Base-by-base conservation (phyloP, 1,284 basidiomycete species). In the Papiliotrema nemorosa region DNA sequence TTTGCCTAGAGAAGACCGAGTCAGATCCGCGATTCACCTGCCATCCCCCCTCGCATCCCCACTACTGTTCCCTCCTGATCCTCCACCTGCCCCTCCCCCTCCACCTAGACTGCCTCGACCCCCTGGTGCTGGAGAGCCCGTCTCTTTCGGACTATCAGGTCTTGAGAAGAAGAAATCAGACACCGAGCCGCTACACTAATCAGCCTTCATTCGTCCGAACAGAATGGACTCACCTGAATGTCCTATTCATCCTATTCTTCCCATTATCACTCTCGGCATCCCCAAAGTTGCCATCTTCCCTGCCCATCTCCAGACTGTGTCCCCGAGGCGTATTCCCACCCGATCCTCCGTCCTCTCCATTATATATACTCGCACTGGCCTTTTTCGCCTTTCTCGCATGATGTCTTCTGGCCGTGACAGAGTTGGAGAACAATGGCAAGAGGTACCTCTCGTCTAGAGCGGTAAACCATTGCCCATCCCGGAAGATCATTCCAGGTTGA, bases 361-460 rank as follows among this genome's bases (percentile, higher is more conserved):
- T 57, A 43, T 62, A 56, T 26, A 59, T 52, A 50, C 64, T 59
- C 22, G 63, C 39, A 21, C 5, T 20, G 20, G 39, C 59, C 31
- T 51, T 50, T 33, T 57, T 53, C 27, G 82, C 85, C 52, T 83
- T 81, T 36, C 86, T 82, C 1, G 88, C 88, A 59, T 91, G 85
- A 78, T 90, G 90, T 49, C 87, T 85, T 57, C 90, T 79, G 53
- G 87, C 89, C 13, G 90, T 90, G 0, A 90, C 92, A 9, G 87
- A 87, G 70, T 97, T 97, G 51, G 88, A 91, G 77, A 98, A 98
- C 36, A 97, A 78, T 14, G 94, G 96, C 3, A 97, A 75, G 16
- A 98, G 79, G 71, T 97, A 98, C 53, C 91, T 82, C 74, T 98
- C 91, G 74, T 98, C 94, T 40, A 98, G 78, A 27, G 86, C 81